These are phyloP conservation scores for Alnus rubra DNA, from an alignment of 306 rosid genomes.

Conservation along the genomic window DNA sequence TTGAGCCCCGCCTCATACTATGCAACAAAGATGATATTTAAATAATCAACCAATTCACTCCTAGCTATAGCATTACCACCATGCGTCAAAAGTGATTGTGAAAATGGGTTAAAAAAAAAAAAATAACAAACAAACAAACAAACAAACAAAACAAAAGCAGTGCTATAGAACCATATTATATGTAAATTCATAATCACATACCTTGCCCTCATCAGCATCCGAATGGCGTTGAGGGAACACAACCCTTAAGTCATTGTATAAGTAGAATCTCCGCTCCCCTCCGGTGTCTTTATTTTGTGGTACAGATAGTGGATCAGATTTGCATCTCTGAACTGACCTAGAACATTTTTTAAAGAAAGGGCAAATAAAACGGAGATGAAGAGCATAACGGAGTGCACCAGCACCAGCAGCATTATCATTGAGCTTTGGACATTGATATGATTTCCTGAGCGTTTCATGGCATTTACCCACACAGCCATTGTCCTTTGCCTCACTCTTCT, in stretches of 20 bases:
- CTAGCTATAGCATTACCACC: not conserved
- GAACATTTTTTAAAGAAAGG: slow-evolving; percentile 63
- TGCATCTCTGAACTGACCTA: slow-evolving; percentile 55
- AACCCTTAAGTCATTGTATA: slow-evolving; percentile 83
- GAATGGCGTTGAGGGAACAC: slow-evolving; percentile 98
- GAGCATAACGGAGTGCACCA: slow-evolving; percentile 87
- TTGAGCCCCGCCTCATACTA: not conserved
- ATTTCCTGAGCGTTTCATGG: slow-evolving; percentile 50
- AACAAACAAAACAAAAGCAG: not conserved
- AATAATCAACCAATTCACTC: not conserved
- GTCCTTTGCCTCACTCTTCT: slow-evolving; percentile 47
- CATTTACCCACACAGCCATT: slow-evolving; percentile 46
- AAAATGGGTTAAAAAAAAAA: not conserved
- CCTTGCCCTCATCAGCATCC: slow-evolving; percentile 99
- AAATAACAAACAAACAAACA: too few species aligned
- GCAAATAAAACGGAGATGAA: slow-evolving; percentile 90
- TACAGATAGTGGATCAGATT: slow-evolving; percentile 37
- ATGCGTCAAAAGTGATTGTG: not conserved
- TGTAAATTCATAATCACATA: slow-evolving; percentile 31
- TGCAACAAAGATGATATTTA: not conserved
- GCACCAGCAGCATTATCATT: slow-evolving; percentile 53
- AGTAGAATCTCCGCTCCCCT: slow-evolving; percentile 78
- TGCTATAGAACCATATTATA: slow-evolving; percentile 5
- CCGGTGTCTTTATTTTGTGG: slow-evolving; percentile 48
- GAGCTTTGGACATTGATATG: slow-evolving; percentile 49